A percentile compares a stretch with the other conserved stretches of the same genome.
Conservation (phyloP, 2,329 filamentous ascomycete genomes). For the Thermoascus crustaceus region DNA sequence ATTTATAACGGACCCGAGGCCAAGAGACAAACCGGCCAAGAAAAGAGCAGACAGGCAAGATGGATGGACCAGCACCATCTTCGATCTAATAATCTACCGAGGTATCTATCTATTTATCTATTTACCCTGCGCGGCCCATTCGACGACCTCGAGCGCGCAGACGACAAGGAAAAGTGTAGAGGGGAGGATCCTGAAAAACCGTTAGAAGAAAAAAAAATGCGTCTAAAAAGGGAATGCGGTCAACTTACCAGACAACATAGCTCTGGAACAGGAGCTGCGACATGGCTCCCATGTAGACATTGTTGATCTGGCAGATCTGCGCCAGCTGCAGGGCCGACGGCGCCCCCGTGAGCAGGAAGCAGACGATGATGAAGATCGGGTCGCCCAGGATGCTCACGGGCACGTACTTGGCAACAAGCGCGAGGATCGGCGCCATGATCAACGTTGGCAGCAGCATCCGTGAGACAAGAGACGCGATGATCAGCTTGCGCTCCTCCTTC, state of each 20-base stretch:
- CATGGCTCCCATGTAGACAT: conserved; percentile 93
- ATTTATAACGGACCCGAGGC: too few relatives aligned
- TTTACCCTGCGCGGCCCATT: conserved; percentile 57
- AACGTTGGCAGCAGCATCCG: conserved; percentile 89
- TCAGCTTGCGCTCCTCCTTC: conserved; percentile 61
- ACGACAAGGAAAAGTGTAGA: conserved; percentile 87
- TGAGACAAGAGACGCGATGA: conserved; percentile 75
- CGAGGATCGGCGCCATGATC: conserved; percentile 85
- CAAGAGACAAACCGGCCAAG: too few relatives aligned
- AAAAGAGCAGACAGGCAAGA: too few relatives aligned
- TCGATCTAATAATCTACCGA: too few relatives aligned
- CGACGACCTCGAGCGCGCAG: conserved; percentile 82
- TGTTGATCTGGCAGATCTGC: conserved; percentile 97
- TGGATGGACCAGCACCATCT: too few relatives aligned
- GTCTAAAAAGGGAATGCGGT: not conserved
- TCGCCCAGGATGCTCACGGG: conserved; percentile 92
- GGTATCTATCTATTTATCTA: not conserved
- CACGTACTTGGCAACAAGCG: conserved; percentile 79
- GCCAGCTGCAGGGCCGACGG: conserved; percentile 89
- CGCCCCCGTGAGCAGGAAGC: conserved; percentile 89
- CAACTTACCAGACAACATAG: conserved; percentile 79
- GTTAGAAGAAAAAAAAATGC: conserved; percentile 9
- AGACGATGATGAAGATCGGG: conserved; percentile 96
- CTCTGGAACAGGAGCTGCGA: conserved; percentile 88
- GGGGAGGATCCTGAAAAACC: conserved; percentile 65